Evolutionary conservation across 192 early-diverging fungal genomes (phyloP), one percentile per base, ranked within the genome.

Genomic region (Backusella circina): DNA sequence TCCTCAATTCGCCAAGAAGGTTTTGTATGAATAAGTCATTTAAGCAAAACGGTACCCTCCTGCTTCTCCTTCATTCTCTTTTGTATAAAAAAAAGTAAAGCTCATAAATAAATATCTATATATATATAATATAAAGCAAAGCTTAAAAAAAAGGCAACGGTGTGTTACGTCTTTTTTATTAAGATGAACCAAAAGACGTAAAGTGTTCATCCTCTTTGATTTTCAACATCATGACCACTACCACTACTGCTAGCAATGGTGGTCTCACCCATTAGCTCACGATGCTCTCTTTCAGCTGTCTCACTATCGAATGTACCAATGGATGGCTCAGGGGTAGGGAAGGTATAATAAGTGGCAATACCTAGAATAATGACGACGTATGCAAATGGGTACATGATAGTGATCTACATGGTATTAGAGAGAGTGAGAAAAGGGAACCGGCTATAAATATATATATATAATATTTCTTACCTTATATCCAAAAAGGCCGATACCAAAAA

Each of bases 1-100:
- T 44, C 98, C 98, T 51, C 91, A 94, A 83, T 99, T 99, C 82
- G 91, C 96, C 67, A 93, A 88, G 80, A 86, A 76, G 67, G 79
- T 67, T 38, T 73, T 81, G 67, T 74, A 79, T 39, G 68, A 79
- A 61, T 79, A 79, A 79, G 37, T 70, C 26, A 44, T 44, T 31
- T 18, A 16, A n/a, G n/a, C n/a, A n/a, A n/a, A n/a, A n/a, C 2
- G 15, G 3, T 16, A n/a, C 68, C 32, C 26, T 68, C 18, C 28
- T 68, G 30, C 64, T 65, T 28, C 8, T 67, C 18, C 33, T 36
- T 33, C 33, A 35, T n/a, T 33, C 65, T 33, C 65, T 31, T 67
- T n/a, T 33, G 33, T 35, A 67, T 67, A 26, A 35, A 33, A 61
- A 28, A 21, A 67, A 33, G 33, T 28, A 33, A 33, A 67, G 44